Conservation (phyloP, 805 yeast species). For the Debaryomyces maramus region DNA sequence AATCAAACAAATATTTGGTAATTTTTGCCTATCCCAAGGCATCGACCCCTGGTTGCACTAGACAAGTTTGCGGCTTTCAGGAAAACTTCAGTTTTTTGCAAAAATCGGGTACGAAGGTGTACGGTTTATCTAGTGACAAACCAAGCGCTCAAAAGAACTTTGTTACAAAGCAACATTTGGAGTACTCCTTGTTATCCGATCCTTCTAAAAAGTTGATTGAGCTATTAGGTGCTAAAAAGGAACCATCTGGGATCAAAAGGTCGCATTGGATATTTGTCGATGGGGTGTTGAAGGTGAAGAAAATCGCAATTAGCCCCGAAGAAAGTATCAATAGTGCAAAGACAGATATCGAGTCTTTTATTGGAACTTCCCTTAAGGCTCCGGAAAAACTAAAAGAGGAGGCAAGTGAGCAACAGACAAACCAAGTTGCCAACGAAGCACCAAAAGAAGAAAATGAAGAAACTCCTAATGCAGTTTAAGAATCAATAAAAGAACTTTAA, state of each 20-base stretch:
- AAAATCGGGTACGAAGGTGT: slow-evolving; percentile 54
- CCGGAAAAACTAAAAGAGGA: slow-evolving; percentile 7
- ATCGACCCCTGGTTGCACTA: slow-evolving; percentile 93
- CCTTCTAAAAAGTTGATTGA: slow-evolving; percentile 69
- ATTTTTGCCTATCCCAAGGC: slow-evolving; percentile 84
- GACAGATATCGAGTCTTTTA: slow-evolving; percentile 50
- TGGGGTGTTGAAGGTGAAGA: slow-evolving; percentile 61
- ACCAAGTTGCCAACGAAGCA: slow-evolving; percentile 7
- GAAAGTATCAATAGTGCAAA: slow-evolving; percentile 60
- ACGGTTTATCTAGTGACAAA: slow-evolving; percentile 84
- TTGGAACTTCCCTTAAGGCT: slow-evolving; percentile 13
- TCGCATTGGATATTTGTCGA: slow-evolving; percentile 90
- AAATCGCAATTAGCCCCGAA: slow-evolving; percentile 53
- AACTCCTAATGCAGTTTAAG: slow-evolving; percentile 5
- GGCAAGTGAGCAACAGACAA: neutral
- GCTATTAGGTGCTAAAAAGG: slow-evolving; percentile 78
- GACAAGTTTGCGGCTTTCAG: slow-evolving; percentile 89
- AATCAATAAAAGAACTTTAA: slow-evolving; percentile 3
- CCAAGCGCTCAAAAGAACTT: slow-evolving; percentile 77
- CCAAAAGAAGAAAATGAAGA: slow-evolving; percentile 6
- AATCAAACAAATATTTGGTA: slow-evolving; percentile 34
- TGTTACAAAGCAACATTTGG: slow-evolving; percentile 68
- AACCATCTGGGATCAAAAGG: slow-evolving; percentile 73
- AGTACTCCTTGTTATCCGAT: slow-evolving; percentile 75
- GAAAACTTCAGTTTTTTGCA: slow-evolving; percentile 56